Base-by-base conservation (phyloP, 148 eudicot species). In the Amaranthus cruentus region DNA sequence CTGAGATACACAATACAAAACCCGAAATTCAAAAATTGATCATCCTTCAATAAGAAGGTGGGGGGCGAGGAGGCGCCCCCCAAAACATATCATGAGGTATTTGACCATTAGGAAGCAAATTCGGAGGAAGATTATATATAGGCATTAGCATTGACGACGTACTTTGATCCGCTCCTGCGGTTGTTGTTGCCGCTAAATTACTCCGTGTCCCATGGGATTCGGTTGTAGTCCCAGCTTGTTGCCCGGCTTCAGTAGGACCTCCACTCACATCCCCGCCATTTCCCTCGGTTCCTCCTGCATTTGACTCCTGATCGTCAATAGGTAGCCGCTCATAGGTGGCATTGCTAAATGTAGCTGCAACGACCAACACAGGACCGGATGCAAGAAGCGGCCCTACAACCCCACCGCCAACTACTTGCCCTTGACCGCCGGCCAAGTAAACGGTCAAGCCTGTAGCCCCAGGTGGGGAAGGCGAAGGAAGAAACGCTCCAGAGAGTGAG, bases 381-480 rank as follows among this genome's bases (percentile, higher is more conserved):
- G 96, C 96, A 49, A 87, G 61, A 63, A 90, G 70, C 0, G 85
- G 75, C 0, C 90, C 96, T 9, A 83, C 83, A 28, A 90, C 96
- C 6, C 72, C 69, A 2, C 96, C 96, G 0, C 96, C 96, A 13
- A 90, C 92, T 0, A 90, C 90, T 81, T 90, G 92, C 59, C 92
- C 96, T 66, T 88, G 92, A 5, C 90, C 87, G 2, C 92, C 96
- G 0, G 89, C 87, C 18, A 90, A 74, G 70, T 86, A 90, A 28
- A 90, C 92, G 2, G 88, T 87, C 76, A 90, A 54, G 6, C 89
- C 88, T 0, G 86, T 88, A 0, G 96, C 90, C 2, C 87, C 91
- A 0, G 89, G 87, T 4, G 90, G 96, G 0, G 90, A 83, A 2
- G 96, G 92, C 0, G 92, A 78, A 1, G 96, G 96, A 43, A 90